Conservation (phyloP, 2,329 filamentous ascomycete species). For the Colletotrichum cereale region DNA sequence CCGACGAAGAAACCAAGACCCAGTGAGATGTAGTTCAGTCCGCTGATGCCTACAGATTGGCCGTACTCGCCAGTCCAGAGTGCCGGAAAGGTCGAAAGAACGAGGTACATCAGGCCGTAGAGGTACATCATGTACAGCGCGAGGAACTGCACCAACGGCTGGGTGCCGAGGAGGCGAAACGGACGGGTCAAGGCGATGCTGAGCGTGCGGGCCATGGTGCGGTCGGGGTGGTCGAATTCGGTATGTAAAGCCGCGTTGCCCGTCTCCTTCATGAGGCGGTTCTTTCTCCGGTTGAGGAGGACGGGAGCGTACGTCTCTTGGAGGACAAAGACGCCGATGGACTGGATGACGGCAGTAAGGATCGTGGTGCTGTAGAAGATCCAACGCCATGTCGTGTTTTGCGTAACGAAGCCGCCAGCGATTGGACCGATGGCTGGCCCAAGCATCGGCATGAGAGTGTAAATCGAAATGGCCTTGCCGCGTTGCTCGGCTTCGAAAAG, state of each 20-base stretch:
- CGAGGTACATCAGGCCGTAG: conserved; percentile 64
- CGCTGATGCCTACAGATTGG: conserved; percentile 57
- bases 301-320: conserved; percentile 75
- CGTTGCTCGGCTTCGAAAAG: conserved; percentile 56
- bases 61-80: conserved; percentile 60
- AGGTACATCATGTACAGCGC: conserved; percentile 60
- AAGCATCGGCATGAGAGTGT: conserved; percentile 59
- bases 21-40: conserved; percentile 63
- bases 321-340: conserved; percentile 69
- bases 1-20: conserved; percentile 64
- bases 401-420: conserved; percentile 73
- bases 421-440: conserved; percentile 78
- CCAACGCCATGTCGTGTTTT: conserved; percentile 78
- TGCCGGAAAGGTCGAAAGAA: conserved; percentile 62
- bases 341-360: conserved; percentile 69
- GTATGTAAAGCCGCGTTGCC: conserved; percentile 63
- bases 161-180: conserved; percentile 58
- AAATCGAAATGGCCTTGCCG: conserved; percentile 54
- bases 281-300: conserved; percentile 69
- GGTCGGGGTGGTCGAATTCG: conserved; percentile 63
- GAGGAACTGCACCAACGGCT: conserved; percentile 61
- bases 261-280: conserved; percentile 68
- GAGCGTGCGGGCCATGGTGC: conserved; percentile 40
- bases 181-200: conserved; percentile 55
- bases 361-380: conserved; percentile 78